Evolutionary conservation across 2,329 filamentous ascomycete genomes (phyloP), one percentile per base, ranked within the genome.

Genomic region (Fusarium newnesense): DNA sequence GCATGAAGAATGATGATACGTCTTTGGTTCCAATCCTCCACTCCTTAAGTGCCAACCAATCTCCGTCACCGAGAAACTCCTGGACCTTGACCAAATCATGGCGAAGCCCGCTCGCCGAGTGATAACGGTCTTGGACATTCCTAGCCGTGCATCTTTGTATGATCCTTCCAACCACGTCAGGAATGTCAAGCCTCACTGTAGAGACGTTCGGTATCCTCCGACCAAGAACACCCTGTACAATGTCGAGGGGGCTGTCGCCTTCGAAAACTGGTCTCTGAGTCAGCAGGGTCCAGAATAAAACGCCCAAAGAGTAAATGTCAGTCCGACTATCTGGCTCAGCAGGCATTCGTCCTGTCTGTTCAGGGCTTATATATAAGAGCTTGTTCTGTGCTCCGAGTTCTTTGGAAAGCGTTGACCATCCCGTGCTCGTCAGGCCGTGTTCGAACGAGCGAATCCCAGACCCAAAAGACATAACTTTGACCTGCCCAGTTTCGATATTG

Each of bases 121-220:
- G 93, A 80, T 98, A 98, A 19, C 96, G 90, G 65, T 98, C 95
- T 64, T 91, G 89, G 53, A 97, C 93, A 67, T 92, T 93, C 81
- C 97, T 97, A 68, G 94, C 91, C 0, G 95, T 97, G 88, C 97
- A 97, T 80, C 95, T 97, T 79, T 96, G 93, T 44, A 98, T 94
- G 47, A 98, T 93, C 37, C 89, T 88, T 2, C 93, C 93, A 46
- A 98, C 85, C 12, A 93, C 92, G 65, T 97, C 94, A 0, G 96
- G 96, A 10, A 97, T 87, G 78, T 98, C 96, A 68, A 94, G 88
- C 57, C 96, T 89, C 49, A 94, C 89, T 7, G 89, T 90, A 7
- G 94, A 94, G 13, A 96, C 91, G 42, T 90, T 90, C 9, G 93
- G 91, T 72, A 98, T 90, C 50, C 93, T 90, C 72, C 93, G 92